phyloP scores from a whole-genome alignment of 1,284 basidiomycete genomes.

The Papiliotrema laurentii region DNA sequence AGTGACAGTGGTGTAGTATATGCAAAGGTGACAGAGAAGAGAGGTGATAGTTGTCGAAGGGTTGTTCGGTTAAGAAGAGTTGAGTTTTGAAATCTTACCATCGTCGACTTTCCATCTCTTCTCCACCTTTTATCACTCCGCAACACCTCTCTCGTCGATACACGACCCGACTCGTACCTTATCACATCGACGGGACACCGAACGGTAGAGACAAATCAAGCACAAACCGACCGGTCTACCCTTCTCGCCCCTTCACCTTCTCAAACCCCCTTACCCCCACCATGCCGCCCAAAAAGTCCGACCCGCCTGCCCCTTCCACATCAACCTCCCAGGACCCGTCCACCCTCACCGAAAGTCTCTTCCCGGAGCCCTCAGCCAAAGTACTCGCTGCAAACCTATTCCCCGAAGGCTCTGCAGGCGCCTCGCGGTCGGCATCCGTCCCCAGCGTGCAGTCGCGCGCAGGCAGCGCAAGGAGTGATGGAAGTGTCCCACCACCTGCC shows the following conservation, averaged over 20 bases:
- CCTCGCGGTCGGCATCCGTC: no score
- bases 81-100: not conserved
- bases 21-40: not conserved
- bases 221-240: not conserved
- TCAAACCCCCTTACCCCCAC: no score
- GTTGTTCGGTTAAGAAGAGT: not conserved
- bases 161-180: not conserved
- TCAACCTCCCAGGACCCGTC: not conserved
- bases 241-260: no score
- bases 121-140: not conserved
- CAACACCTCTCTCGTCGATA: not conserved
- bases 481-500: no score
- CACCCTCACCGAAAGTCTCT: no score
- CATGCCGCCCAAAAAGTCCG: not conserved
- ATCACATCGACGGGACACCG: not conserved
- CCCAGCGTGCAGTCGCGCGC: no score
- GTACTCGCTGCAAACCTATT: no score
- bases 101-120: not conserved
- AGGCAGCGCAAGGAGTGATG: no score
- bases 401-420: no score
- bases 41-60: not conserved
- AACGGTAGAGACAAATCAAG: not conserved
- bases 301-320: not conserved
- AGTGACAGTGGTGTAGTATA: no score
- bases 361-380: no score